phyloP scores from a whole-genome alignment of 305 asterid genomes.

The Fraxinus albicans region DNA sequence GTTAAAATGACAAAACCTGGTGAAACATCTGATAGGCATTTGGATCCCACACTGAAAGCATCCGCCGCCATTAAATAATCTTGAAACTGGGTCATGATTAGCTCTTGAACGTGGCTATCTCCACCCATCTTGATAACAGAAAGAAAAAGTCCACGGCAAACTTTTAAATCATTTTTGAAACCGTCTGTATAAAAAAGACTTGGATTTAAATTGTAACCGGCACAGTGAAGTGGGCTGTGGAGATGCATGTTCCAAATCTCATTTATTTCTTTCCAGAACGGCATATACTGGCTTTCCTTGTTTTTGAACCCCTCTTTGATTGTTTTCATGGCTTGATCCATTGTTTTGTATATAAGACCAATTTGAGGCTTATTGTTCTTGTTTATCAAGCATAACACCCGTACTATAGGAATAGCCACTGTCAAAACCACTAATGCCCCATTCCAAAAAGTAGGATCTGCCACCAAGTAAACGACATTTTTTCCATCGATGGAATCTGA shows the following conservation, averaged over 20 bases:
- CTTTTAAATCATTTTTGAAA: conserved; percentile 45
- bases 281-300: conserved; percentile 31
- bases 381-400: conserved; percentile 39
- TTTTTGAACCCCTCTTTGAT: conserved; percentile 38
- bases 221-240: conserved; percentile 63
- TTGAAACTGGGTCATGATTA: conserved; percentile 42
- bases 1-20: conserved; percentile 40
- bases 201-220: conserved; percentile 59
- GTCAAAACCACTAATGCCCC: conserved; percentile 33
- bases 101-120: conserved; percentile 28
- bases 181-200: conserved; percentile 37
- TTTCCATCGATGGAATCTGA: conserved; percentile 37
- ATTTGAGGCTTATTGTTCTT: conserved; percentile 28
- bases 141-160: conserved; percentile 36
- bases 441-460: conserved; percentile 42
- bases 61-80: conserved; percentile 33
- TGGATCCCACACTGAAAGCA: conserved; percentile 34
- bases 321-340: conserved; percentile 61
- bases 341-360: conserved; percentile 53
- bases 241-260: conserved; percentile 54
- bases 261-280: conserved; percentile 55
- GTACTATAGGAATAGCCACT: conserved; percentile 58
- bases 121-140: conserved; percentile 36
- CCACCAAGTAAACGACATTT: conserved; percentile 38
- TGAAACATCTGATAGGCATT: conserved; percentile 20